A percentile compares a stretch with the other conserved stretches of the same genome.
These are phyloP conservation scores for Quercus agrifolia DNA, from an alignment of 306 rosid genomes.

Conservation along the genomic window DNA sequence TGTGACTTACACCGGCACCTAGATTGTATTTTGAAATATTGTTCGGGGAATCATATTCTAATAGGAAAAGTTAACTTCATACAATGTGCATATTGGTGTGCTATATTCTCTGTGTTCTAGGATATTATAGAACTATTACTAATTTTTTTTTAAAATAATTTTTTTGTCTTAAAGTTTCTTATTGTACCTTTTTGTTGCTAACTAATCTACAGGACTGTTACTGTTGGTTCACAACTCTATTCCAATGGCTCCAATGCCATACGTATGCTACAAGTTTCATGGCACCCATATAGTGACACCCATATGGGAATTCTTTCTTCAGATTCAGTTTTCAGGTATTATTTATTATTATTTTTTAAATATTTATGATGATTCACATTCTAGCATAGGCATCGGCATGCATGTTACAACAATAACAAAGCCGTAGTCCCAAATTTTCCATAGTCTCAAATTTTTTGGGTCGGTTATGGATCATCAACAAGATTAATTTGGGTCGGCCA, in stretches of 20 bases:
- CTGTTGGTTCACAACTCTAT: conserved; percentile 59
- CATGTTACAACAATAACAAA: too few species aligned
- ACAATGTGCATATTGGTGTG: conserved; percentile 4
- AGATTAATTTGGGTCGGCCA: too few species aligned
- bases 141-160: neutral
- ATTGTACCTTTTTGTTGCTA: neutral
- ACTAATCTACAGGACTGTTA: conserved; percentile 58
- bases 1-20: neutral
- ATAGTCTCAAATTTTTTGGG: too few species aligned
- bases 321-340: conserved; percentile 91
- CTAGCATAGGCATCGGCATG: neutral
- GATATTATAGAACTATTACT: conserved; percentile 2
- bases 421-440: too few species aligned
- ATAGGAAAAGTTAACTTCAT: neutral
- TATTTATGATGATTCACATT: neutral
- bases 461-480: too few species aligned
- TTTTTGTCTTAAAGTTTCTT: neutral
- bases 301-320: conserved; percentile 94
- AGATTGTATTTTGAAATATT: neutral
- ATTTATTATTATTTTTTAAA: neutral
- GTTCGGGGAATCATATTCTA: neutral
- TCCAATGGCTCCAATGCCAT: conserved; percentile 43
- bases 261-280: conserved; percentile 60
- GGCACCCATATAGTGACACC: conserved; percentile 85
- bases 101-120: conserved; percentile 1